Evolutionary conservation across 1,139 yeast genomes (phyloP).

Genomic region (Hansenula lynferdii): DNA sequence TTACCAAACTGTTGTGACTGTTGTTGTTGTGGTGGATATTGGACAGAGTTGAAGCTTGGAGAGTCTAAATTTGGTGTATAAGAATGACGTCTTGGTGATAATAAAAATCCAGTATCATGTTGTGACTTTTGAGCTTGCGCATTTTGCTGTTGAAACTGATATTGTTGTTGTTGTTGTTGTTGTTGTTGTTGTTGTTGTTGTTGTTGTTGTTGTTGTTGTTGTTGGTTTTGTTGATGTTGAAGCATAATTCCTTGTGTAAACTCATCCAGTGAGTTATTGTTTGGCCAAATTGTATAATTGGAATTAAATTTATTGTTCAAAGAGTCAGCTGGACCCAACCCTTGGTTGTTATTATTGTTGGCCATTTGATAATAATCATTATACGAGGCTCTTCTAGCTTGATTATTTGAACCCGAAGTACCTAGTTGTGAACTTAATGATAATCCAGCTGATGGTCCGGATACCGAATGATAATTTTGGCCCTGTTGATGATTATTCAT

Average conservation of each 20-base stretch:
- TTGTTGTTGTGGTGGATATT: too few species aligned
- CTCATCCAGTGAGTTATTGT: background rate
- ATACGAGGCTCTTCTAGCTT: constrained; percentile 13
- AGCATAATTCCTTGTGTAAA: background rate
- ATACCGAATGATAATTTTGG: constrained; percentile 9
- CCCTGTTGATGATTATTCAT: too few species aligned
- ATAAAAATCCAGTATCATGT: constrained; percentile 1
- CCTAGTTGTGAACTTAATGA: constrained; percentile 4
- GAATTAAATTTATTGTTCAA: constrained; percentile 13
- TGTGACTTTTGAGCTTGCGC: background rate
- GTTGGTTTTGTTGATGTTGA: background rate
- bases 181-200: constrained; percentile 1
- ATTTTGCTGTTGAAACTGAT: too few species aligned
- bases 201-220: background rate
- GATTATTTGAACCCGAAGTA: background rate
- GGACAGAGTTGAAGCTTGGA: background rate
- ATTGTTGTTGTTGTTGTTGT: background rate
- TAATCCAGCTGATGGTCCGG: background rate
- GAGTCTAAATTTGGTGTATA: constrained; percentile 1
- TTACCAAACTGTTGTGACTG: constrained; percentile 5
- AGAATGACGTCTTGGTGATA: constrained; percentile 4
- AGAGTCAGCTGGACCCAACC: too few species aligned
- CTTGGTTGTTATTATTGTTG: constrained; percentile 2
- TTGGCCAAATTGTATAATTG: constrained; percentile 9
- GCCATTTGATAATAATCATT: constrained; percentile 6